phyloP scores from a whole-genome alignment of 2,329 filamentous ascomycete species.

The Stagonosporopsis vannaccii region DNA sequence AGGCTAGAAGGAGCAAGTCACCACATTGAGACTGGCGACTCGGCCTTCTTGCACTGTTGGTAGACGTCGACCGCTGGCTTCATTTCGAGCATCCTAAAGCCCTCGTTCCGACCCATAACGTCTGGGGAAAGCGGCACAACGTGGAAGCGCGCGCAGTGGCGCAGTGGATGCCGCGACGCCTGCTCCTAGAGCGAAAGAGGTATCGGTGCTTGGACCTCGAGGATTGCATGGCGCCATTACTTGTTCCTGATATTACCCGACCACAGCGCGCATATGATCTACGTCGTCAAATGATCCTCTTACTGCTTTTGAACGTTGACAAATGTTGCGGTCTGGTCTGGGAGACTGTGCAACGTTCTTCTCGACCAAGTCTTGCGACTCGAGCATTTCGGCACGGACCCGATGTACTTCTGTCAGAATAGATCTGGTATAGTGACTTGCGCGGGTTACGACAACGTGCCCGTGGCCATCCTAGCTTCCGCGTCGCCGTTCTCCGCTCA shows the following conservation, averaged over 20 bases:
- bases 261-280: slow-evolving; percentile 8
- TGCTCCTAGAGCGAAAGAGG: slow-evolving; percentile 2
- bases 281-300: slow-evolving; percentile 11
- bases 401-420: not conserved
- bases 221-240: slow-evolving; percentile 2
- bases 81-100: slow-evolving; percentile 9
- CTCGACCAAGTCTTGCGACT: slow-evolving; percentile 13
- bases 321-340: slow-evolving; percentile 3
- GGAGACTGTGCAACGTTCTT: slow-evolving; percentile 4
- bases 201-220: not conserved
- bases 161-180: slow-evolving; percentile 2
- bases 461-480: slow-evolving; percentile 3
- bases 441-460: slow-evolving; percentile 3
- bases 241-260: slow-evolving; percentile 8
- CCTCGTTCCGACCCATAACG: slow-evolving; percentile 10
- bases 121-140: slow-evolving; percentile 17
- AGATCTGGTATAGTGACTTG: not conserved
- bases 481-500: not conserved
- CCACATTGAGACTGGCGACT: slow-evolving; percentile 9
- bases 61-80: slow-evolving; percentile 7
- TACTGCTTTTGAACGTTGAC: slow-evolving; percentile 11
- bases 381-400: not conserved
- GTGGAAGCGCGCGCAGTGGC: slow-evolving; percentile 11
- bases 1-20: not conserved
- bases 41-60: slow-evolving; percentile 8